Evolutionary conservation across 2,329 filamentous ascomycete genomes (phyloP).

Genomic region (Fusarium kyushuense): DNA sequence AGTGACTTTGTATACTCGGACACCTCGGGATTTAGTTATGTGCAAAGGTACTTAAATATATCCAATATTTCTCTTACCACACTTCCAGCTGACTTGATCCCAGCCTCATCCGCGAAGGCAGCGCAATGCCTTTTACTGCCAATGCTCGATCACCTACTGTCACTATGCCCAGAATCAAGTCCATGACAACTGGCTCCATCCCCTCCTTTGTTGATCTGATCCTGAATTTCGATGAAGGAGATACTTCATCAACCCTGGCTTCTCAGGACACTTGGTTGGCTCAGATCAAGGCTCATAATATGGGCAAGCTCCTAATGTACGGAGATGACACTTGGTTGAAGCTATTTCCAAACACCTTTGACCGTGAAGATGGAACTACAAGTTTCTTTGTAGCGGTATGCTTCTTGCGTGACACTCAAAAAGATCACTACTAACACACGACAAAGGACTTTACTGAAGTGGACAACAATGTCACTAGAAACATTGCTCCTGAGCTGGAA

Average conservation of each 20-base stretch:
- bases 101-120: conserved; percentile 85
- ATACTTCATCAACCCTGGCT: conserved; percentile 88
- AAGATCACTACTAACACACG: conserved; percentile 5
- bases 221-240: conserved; percentile 93
- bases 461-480: conserved; percentile 95
- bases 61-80: background rate
- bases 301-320: conserved; percentile 89
- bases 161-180: conserved; percentile 97
- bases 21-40: conserved; percentile 85
- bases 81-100: conserved; percentile 19
- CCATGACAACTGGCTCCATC: conserved; percentile 97
- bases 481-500: conserved; percentile 80
- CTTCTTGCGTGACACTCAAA: conserved; percentile 40
- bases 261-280: conserved; percentile 96
- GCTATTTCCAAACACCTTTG: conserved; percentile 90
- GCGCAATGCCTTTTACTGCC: conserved; percentile 92
- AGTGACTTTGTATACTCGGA: conserved; percentile 94
- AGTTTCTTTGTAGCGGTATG: conserved; percentile 98
- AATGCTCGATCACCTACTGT: conserved; percentile 97
- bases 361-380: conserved; percentile 88
- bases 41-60: conserved; percentile 75
- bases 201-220: conserved; percentile 98
- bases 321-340: conserved; percentile 99
- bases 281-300: conserved; percentile 81
- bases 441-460: conserved; percentile 94